Percentiles rank a stretch among this genome's conserved stretches.
Conservation (phyloP, 2,329 filamentous ascomycete species). For the Aspergillus ibericus region DNA sequence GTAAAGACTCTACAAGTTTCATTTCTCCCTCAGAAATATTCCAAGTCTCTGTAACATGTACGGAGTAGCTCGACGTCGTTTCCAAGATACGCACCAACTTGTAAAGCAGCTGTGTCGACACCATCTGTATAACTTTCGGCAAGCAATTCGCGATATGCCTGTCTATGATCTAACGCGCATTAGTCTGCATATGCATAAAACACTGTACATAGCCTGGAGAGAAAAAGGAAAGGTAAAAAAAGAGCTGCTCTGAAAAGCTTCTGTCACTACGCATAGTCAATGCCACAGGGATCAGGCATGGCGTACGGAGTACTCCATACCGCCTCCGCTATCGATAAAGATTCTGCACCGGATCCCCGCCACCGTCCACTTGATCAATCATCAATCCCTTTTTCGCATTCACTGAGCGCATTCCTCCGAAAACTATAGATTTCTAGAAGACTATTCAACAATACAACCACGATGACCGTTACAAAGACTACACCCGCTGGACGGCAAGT, state of each 20-base stretch:
- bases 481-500: constrained; percentile 36
- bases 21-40: too few species aligned
- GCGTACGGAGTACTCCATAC: not conserved
- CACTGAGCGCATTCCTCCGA: not conserved
- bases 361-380: not conserved
- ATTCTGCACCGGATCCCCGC: not conserved
- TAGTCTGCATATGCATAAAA: not conserved
- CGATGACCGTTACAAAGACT: constrained; percentile 24
- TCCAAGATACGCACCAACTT: too few species aligned
- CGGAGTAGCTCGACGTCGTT: too few species aligned
- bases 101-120: not conserved
- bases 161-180: not conserved
- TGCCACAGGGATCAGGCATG: not conserved
- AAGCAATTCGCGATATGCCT: not conserved
- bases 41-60: too few species aligned
- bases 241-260: not conserved
- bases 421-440: not conserved
- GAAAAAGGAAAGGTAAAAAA: not conserved
- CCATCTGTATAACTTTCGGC: not conserved
- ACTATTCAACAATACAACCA: not conserved
- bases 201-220: not conserved
- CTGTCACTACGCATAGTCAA: not conserved
- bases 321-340: constrained; percentile 9
- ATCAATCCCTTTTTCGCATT: not conserved
- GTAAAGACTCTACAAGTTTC: too few species aligned